These are phyloP conservation scores for Acanthamoeba culbertsoni DNA, from an alignment of 208 protist species.

Conservation along the genomic window DNA sequence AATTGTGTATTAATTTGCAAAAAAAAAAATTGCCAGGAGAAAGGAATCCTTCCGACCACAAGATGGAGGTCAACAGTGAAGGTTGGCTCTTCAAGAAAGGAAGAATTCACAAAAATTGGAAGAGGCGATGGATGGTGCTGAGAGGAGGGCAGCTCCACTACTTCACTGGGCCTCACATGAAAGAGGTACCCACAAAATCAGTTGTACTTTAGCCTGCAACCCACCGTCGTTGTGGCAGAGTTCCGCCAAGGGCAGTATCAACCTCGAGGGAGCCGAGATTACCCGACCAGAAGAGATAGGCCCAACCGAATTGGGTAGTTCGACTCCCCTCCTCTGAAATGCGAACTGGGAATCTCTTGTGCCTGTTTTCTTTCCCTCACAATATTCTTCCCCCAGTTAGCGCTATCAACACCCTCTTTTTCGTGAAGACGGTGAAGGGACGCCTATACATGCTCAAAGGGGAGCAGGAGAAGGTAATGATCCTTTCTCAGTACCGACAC, in stretches of 20 bases:
- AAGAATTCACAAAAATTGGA: conserved; percentile 42
- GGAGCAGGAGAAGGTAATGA: not conserved
- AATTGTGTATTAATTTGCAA: too few species aligned
- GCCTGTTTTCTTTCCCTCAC: not conserved
- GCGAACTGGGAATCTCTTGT: not conserved
- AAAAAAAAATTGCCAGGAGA: too few species aligned
- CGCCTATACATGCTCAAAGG: conserved; percentile 33
- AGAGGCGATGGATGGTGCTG: conserved; percentile 6
- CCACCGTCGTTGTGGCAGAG: not conserved
- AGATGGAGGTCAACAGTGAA: too few species aligned
- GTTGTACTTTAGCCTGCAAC: not conserved
- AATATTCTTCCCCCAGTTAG: not conserved
- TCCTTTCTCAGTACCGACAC: not conserved
- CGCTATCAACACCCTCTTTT: not conserved
- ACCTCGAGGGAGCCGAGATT: not conserved
- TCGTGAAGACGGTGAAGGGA: conserved; percentile 7
- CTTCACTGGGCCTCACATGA: not conserved
- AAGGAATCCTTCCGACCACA: too few species aligned
- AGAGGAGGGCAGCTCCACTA: not conserved
- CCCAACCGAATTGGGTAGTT: not conserved
- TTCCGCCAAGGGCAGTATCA: not conserved
- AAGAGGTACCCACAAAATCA: not conserved
- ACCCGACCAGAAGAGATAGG: not conserved
- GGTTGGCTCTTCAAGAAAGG: conserved; percentile 28
- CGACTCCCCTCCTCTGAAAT: too few species aligned